Base-by-base conservation (phyloP, 441 rosid species). In the Melianthus villosus region DNA sequence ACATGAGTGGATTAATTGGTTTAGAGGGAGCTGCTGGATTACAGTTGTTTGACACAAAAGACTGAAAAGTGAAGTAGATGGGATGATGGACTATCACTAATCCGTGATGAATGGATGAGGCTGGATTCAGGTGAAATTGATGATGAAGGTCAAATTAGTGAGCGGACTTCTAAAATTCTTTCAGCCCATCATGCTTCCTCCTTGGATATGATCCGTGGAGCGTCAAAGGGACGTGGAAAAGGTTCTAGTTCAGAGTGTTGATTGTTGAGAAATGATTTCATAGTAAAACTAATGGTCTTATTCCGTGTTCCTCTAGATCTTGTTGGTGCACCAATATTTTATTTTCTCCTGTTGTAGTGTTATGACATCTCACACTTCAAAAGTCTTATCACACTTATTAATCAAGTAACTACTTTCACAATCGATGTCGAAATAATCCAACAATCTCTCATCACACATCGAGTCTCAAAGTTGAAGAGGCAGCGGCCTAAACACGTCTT, bases 251-350 rank as follows among this genome's bases (percentile, higher is more conserved):
- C 64, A 51, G 83, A 65, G 67, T 70, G 73, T 13, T 87, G 97
- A 54, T 65, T 80, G 57, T 67, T 87, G 42, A 94, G 93, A 33
- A 80, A 82, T 66, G 80, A 83, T 60, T 77, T 82, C 59, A 87
- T 93, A 0, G 84, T 82, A 48, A 84, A 86, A 45, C 59, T 82
- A 34, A 72, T 87, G 94, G 94, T 87, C 55, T 93, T 77, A 54
- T 82, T 87, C 8, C 79, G 54, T 9, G 94, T 82, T 71, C 93
- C 94, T 32, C 15, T 74, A 13, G 94, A 87, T 42, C 79, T 87
- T 5, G 97, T 87, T 17, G 97, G 97, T 36, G 69, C 87, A 7
- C 94, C 97, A 18, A 87, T 87, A 93, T 93, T 87, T 50, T 68
- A 94, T 34, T 91, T 87, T 19, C 63, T 80, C 62, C 97, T 82